Conservation (phyloP, 1,284 basidiomycete genomes). For the Fomitopsis betulina region DNA sequence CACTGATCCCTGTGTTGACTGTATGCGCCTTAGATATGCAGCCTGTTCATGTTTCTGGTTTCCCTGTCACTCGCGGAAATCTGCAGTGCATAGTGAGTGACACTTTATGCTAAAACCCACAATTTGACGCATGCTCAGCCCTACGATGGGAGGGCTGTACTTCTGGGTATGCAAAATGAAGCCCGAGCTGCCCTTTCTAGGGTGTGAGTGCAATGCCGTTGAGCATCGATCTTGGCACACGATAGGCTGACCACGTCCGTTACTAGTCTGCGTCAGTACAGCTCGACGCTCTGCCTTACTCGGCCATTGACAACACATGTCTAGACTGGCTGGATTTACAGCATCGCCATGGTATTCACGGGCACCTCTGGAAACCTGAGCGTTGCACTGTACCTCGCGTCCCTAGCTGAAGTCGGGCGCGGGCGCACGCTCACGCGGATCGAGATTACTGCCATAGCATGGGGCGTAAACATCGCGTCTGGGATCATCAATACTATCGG, state of each 20-base stretch:
- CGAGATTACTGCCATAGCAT: constrained; percentile 51
- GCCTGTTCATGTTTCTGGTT: constrained; percentile 57
- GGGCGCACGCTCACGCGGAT: constrained; percentile 41
- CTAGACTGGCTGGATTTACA: constrained; percentile 60
- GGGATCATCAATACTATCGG: constrained; percentile 50
- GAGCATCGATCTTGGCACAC: not conserved
- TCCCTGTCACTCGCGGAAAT: constrained; percentile 55
- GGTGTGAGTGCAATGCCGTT: constrained; percentile 36
- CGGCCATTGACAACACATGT: not conserved
- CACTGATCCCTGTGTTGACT: not conserved
- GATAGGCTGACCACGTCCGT: not conserved
- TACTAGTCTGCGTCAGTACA: constrained; percentile 22
- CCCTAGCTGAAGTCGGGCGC: constrained; percentile 46
- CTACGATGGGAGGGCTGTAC: constrained; percentile 55
- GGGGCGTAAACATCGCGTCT: constrained; percentile 52
- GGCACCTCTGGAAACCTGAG: constrained; percentile 59
- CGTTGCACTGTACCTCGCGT: constrained; percentile 51
- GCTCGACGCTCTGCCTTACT: not conserved
- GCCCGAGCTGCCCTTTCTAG: constrained; percentile 47
- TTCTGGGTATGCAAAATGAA: constrained; percentile 68
- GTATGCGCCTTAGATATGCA: constrained; percentile 39
- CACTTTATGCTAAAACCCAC: not conserved
- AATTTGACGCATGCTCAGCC: constrained; percentile 26
- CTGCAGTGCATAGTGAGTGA: constrained; percentile 52
- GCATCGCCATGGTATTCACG: constrained; percentile 57